Evolutionary conservation across 2,329 filamentous ascomycete species (phyloP).

Genomic region (Pestalotiopsis sp.): DNA sequence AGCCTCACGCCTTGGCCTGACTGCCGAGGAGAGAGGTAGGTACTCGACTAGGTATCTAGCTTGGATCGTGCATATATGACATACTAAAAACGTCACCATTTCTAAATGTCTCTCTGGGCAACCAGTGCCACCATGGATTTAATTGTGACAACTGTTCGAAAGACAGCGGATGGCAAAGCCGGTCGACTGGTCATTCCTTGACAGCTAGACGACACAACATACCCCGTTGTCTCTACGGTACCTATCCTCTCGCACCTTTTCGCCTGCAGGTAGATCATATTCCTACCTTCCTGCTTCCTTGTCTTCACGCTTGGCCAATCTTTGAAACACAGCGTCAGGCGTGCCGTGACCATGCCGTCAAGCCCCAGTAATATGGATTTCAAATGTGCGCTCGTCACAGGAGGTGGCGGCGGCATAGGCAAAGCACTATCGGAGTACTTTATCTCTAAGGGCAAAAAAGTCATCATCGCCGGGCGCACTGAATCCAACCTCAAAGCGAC

Average conservation of each 20-base stretch:
- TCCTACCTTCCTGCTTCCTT: not conserved
- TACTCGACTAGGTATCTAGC: no score
- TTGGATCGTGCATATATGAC: no score
- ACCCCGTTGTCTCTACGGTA: no score
- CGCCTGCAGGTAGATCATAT: not conserved
- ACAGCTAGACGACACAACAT: no score
- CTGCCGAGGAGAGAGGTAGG: no score
- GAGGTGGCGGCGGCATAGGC: slow-evolving; percentile 56
- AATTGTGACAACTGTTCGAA: no score
- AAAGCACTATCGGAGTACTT: slow-evolving; percentile 49
- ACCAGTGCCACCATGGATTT: no score
- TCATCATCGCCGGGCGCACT: slow-evolving; percentile 56
- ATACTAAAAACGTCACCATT: no score
- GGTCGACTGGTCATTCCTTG: no score
- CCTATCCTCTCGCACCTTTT: not conserved
- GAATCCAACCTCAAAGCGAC: slow-evolving; percentile 53
- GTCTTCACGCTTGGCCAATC: not conserved
- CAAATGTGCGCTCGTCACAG: slow-evolving; percentile 50
- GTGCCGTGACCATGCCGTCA: not conserved
- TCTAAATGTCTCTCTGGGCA: no score
- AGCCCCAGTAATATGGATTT: slow-evolving; percentile 31
- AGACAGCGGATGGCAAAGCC: no score
- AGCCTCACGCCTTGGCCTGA: no score
- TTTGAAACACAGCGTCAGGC: not conserved
- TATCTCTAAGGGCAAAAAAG: slow-evolving; percentile 47